Conservation (phyloP, 257 asterid genomes). For the Gentiana dahurica region DNA sequence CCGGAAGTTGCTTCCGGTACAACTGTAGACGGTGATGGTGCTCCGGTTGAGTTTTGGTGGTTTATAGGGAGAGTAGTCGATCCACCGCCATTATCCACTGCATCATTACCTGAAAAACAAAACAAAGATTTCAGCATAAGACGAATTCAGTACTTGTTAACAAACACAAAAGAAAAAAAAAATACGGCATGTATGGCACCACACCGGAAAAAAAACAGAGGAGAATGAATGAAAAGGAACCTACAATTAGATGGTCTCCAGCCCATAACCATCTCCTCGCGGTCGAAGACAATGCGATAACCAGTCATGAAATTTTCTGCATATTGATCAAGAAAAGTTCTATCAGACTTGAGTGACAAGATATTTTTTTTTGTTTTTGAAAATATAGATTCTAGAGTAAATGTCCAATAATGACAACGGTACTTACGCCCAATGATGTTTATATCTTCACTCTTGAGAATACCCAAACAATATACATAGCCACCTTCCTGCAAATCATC, state of each 20-base stretch:
- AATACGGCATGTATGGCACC: no score
- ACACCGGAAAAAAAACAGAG: neutral
- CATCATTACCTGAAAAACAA: slow-evolving; percentile 42
- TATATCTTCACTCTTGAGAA: slow-evolving; percentile 62
- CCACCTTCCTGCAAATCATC: slow-evolving; percentile 33
- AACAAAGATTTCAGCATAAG: slow-evolving; percentile 1
- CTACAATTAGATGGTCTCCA: slow-evolving; percentile 79
- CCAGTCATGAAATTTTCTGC: slow-evolving; percentile 96
- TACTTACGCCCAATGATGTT: slow-evolving; percentile 96
- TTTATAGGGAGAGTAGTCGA: slow-evolving; percentile 52
- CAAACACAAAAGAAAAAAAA: neutral
- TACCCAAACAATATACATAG: slow-evolving; percentile 58
- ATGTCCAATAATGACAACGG: neutral
- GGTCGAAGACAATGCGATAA: slow-evolving; percentile 67
- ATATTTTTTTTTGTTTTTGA: neutral
- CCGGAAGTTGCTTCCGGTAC: slow-evolving; percentile 60
- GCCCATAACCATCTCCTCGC: slow-evolving; percentile 82
- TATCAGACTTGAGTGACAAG: neutral
- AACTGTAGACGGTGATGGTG: slow-evolving; percentile 56
- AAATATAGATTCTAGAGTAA: neutral
- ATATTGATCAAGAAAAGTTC: neutral
- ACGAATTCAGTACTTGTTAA: neutral
- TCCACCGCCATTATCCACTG: slow-evolving; percentile 13
- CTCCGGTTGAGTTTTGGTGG: slow-evolving; percentile 26
- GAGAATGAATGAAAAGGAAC: slow-evolving; percentile 28